phyloP scores from a whole-genome alignment of 1,139 yeast genomes.

The Geotrichum australiense region DNA sequence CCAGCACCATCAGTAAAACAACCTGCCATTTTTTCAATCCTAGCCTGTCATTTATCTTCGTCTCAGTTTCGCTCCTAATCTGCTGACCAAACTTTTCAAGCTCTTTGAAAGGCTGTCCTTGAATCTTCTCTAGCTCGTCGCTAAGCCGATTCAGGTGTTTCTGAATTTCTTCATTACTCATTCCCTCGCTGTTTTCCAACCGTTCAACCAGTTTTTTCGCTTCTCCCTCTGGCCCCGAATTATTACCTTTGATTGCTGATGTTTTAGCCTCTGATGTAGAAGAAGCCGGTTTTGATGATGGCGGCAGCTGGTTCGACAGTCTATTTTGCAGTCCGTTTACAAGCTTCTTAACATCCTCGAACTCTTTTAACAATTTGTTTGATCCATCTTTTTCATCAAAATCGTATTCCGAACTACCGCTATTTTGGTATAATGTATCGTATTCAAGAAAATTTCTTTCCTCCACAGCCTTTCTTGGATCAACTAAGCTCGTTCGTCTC shows the following conservation, averaged over 20 bases:
- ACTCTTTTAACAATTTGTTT: slow-evolving; percentile 8
- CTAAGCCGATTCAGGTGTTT: neutral
- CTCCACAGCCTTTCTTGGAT: neutral
- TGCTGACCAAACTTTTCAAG: neutral
- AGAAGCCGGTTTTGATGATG: no score
- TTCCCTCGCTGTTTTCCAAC: neutral
- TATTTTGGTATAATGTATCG: neutral
- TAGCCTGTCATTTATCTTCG: neutral
- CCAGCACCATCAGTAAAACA: neutral
- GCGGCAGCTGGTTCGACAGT: slow-evolving; percentile 2
- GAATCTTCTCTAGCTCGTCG: slow-evolving; percentile 2
- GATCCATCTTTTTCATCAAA: neutral
- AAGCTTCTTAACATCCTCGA: slow-evolving; percentile 11
- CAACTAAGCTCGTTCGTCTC: neutral
- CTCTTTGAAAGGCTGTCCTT: neutral
- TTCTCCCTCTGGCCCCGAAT: neutral
- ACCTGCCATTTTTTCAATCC: neutral
- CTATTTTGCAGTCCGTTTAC: slow-evolving; percentile 9
- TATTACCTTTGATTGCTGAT: neutral
- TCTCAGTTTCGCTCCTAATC: neutral
- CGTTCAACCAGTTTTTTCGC: neutral
- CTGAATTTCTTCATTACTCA: slow-evolving; percentile 6
- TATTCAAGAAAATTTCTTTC: neutral
- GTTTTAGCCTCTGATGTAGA: neutral
- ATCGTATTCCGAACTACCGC: neutral